Base-by-base conservation (phyloP, 768 basidiomycete species). In the Lyophyllum atratum region DNA sequence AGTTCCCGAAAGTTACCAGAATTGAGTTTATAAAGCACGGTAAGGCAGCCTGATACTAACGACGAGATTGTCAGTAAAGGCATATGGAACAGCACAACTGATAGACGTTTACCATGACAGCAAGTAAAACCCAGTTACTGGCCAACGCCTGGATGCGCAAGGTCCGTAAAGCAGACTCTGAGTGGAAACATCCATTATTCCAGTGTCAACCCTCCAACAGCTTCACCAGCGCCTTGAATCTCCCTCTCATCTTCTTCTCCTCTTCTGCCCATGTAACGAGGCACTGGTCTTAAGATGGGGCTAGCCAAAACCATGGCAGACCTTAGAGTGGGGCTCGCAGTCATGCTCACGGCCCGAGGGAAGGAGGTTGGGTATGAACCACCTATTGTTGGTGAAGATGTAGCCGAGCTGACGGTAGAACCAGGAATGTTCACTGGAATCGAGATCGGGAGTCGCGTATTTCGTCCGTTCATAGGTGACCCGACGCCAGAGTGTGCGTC, bases 201-300 rank as follows among this genome's bases (percentile, higher is more conserved):
- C 59, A 83, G 68, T 21, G 74, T 85, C 63, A 93, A 71, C 21
- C 87, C 79, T 59, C 84, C 80, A 33, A 93, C 90, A 11, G 82
- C 90, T 58, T 92, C 89, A 5, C 89, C 91, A 15, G 90, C 88
- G 34, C 90, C 89, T 62, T 90, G 89, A 8, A 93, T 76, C 58
- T 90, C 89, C 56, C 82, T 78, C 62, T 89, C 86, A 47, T 88
- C 87, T 61, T 89, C 86, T 50, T 88, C 88, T 5, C 79, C 80
- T 26, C 83, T 83, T 54, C 76, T 71, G 33, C 81, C 75, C 60
- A 84, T 66, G 21, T 74, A 65, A 48, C 89, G 77, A 17, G 82
- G 79, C 51, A 89, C 77, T 12, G 90, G 89, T 51, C 90, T 77
- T 47, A 92, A 69, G 59, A 92, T 86, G 2, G 91, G 91, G 67